Percentiles rank a stretch among this genome's conserved stretches.
Evolutionary conservation across 305 asterid genomes (phyloP).

Genomic region (Fraxinus angustifolia): DNA sequence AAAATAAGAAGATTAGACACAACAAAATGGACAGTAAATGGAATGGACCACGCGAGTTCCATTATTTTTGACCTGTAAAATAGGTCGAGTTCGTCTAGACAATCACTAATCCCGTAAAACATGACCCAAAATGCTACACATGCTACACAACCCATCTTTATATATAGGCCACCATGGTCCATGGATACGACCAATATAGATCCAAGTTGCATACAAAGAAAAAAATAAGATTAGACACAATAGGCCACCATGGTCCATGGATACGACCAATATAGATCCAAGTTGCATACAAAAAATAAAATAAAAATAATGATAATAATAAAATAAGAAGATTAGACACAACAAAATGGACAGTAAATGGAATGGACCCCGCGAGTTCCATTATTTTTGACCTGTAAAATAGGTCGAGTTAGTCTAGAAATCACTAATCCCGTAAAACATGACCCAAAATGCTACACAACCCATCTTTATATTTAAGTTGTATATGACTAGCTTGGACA

Average conservation of each 20-base stretch:
- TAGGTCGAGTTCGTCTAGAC: not conserved
- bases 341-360: too few relatives aligned
- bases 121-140: not conserved
- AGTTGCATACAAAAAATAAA: too few relatives aligned
- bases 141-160: not conserved
- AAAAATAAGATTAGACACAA: too few relatives aligned
- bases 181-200: not conserved
- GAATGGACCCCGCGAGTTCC: not conserved
- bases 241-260: too few relatives aligned
- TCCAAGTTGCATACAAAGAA: not conserved
- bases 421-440: not conserved
- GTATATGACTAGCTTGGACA: not conserved
- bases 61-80: not conserved
- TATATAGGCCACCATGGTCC: not conserved
- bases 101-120: not conserved
- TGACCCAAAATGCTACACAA: not conserved
- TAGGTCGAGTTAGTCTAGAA: not conserved
- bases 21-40: too few relatives aligned
- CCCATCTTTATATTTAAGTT: not conserved
- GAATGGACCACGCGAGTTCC: not conserved
- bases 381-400: not conserved
- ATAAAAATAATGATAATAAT: too few relatives aligned
- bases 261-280: too few relatives aligned
- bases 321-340: not conserved
- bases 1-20: not conserved